Evolutionary conservation across 140 eudicot species (phyloP).

Genomic region (Oenanthe javanica): DNA sequence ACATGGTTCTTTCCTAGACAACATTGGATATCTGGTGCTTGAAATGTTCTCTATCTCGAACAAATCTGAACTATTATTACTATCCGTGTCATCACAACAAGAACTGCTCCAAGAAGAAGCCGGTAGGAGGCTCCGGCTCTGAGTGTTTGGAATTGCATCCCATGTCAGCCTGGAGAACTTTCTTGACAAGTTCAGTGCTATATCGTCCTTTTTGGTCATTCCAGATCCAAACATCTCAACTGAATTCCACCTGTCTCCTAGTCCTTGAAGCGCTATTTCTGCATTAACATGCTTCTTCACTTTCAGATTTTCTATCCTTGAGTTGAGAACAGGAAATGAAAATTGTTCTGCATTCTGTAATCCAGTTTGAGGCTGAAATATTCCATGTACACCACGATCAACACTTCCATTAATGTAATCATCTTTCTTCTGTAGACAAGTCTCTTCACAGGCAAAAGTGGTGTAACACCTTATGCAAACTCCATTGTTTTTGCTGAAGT

Average conservation of each 20-base stretch:
- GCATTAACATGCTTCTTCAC: conserved; percentile 12
- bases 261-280: conserved; percentile 18
- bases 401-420: background rate
- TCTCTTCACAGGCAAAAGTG: conserved; percentile 29
- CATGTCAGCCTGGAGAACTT: conserved; percentile 60
- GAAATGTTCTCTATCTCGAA: conserved; percentile 65
- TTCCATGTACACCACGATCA: background rate
- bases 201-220: conserved; percentile 26
- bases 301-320: conserved; percentile 13
- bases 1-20: conserved; percentile 25
- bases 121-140: conserved; percentile 21
- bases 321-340: conserved; percentile 36
- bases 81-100: conserved; percentile 49
- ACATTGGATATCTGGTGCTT: conserved; percentile 12
- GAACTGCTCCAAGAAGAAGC: conserved; percentile 21
- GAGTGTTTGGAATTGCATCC: conserved; percentile 73
- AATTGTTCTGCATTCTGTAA: conserved; percentile 24
- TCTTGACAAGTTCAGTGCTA: conserved; percentile 44
- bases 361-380: background rate
- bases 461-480: conserved; percentile 30
- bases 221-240: conserved; percentile 55
- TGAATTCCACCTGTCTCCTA: conserved; percentile 44
- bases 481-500: conserved; percentile 24
- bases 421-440: conserved; percentile 40
- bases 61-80: conserved; percentile 77